Evolutionary conservation across 805 yeast genomes (phyloP).

Genomic region (Kazachstania africana): DNA sequence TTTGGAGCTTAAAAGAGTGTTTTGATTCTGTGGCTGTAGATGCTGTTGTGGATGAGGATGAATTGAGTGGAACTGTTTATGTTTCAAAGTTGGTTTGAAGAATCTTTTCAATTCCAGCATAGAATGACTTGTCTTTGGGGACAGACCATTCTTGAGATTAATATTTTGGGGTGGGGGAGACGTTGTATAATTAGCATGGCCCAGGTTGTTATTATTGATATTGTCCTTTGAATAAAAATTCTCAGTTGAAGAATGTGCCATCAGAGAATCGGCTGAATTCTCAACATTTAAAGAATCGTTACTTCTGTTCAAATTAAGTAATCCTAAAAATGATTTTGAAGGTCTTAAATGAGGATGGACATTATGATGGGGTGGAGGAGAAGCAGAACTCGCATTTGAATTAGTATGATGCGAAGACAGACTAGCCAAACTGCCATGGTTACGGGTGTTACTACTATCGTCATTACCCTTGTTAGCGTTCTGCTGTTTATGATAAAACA

Average conservation of each 20-base stretch:
- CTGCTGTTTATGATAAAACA: too few species aligned
- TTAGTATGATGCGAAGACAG: too few species aligned
- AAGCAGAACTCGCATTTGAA: too few species aligned
- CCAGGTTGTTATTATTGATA: not conserved
- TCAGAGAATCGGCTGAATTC: constrained; percentile 11
- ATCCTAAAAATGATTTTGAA: constrained; percentile 18
- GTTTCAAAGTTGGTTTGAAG: constrained; percentile 38
- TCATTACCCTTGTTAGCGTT: too few species aligned
- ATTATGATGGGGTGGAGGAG: too few species aligned
- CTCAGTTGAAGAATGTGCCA: not conserved
- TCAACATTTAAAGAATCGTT: constrained; percentile 18
- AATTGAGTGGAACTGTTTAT: not conserved
- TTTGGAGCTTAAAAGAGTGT: not conserved
- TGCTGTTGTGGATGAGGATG: constrained; percentile 4
- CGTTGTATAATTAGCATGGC: too few species aligned
- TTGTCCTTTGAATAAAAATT: not conserved
- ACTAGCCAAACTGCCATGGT: too few species aligned
- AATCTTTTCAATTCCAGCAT: constrained; percentile 63
- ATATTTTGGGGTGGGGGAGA: not conserved
- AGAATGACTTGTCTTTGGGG: constrained; percentile 26
- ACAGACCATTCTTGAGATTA: not conserved
- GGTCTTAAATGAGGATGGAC: constrained; percentile 7
- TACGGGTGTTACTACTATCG: too few species aligned
- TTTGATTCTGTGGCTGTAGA: not conserved
- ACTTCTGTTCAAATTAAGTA: constrained; percentile 16